Evolutionary conservation across 2,329 filamentous ascomycete genomes (phyloP), one percentile per base, ranked within the genome.

Genomic region (Colletotrichum melonis): DNA sequence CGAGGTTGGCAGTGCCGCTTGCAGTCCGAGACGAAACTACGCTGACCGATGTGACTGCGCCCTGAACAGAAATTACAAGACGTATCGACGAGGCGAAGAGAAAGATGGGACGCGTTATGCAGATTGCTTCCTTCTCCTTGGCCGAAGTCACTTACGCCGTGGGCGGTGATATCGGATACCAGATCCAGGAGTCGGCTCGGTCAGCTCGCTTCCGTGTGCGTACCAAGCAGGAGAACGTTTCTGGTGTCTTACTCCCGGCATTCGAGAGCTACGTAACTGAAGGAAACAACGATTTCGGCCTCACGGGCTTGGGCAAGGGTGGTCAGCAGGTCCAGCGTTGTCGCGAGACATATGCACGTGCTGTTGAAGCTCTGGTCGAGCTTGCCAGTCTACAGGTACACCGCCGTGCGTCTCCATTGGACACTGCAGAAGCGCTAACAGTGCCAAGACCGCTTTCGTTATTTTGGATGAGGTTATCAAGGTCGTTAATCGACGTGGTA

Each of bases 71-170:
- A 80, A 99, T 99, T 80, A 98, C 97, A 63, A 92, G 92, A 82
- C 93, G 97, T 80, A 99, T 99, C 84, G 96, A 99, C 86, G 97
- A 99, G 84, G 97, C 97, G 55, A 99, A 99, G 86, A 94, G 95
- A 79, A 99, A 99, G 88, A 99, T 99, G 96, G 97, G 97, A 71
- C 91, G 96, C 42, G 97, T 99, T 49, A 99, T 99, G 97, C 96
- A 98, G 84, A 97, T 99, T 80, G 97, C 97, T 54, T 95, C 97
- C 58, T 98, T 99, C 86, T 98, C 96, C 56, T 90, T 99, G 22
- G 97, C 97, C 73, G 97, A 98, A 86, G 97, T 99, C 69, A 97
- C 95, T 62, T 99, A 99, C 80, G 97, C 97, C 30, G 95, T 98
- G 32, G 97, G 97, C 75, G 95, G 96, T 79, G 94, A 97, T 80